Percentiles rank a stretch among this genome's conserved stretches.
Evolutionary conservation across 345 rosid species (phyloP).

Genomic region (Gossypium raimondii): DNA sequence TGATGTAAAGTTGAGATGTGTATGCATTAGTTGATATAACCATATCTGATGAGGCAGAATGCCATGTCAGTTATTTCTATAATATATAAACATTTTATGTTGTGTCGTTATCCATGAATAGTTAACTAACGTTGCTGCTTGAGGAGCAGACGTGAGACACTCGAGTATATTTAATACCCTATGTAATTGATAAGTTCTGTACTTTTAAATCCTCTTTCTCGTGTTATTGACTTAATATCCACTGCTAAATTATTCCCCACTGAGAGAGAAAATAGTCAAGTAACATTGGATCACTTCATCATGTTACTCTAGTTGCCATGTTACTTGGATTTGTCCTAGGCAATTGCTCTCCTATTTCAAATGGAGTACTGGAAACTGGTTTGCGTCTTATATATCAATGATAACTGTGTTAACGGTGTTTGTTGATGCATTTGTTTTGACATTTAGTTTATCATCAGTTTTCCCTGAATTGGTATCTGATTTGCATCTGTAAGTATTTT

Average conservation of each 20-base stretch:
- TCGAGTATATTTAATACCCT: neutral
- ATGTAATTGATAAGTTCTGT: neutral
- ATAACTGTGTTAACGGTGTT: neutral
- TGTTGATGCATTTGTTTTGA: neutral
- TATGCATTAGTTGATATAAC: neutral
- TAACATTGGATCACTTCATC: neutral
- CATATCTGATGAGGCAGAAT: neutral
- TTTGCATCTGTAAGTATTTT: neutral
- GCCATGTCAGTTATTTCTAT: neutral
- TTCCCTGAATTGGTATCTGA: neutral
- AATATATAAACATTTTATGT: neutral
- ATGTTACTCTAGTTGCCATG: neutral
- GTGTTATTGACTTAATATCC: neutral
- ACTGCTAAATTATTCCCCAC: neutral
- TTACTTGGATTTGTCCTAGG: neutral
- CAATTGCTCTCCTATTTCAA: neutral
- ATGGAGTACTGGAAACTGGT: neutral
- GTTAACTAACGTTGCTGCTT: neutral
- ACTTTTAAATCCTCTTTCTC: neutral
- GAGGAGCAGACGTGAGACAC: neutral
- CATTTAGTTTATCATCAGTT: neutral
- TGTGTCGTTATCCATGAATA: neutral
- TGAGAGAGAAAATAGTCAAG: neutral
- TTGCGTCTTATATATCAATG: neutral
- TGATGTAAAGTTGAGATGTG: neutral